Evolutionary conservation across 306 rosid species (phyloP).

Genomic region (Hylodesmum podocarpum): DNA sequence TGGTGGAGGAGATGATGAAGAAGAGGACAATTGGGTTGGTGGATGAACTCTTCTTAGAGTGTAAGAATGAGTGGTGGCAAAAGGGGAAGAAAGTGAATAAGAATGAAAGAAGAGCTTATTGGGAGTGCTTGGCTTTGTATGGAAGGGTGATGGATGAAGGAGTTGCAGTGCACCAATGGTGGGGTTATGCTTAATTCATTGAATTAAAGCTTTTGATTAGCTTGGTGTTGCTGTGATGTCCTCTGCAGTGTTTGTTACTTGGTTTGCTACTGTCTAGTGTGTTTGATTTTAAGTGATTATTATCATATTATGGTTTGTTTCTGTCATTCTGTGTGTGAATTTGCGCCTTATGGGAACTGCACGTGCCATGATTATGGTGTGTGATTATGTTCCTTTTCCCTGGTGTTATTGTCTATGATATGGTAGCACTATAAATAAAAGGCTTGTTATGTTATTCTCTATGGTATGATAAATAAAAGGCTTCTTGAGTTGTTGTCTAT

Average conservation of each 20-base stretch:
- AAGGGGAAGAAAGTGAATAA: constrained; percentile 26
- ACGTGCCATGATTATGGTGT: neutral
- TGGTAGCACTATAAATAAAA: constrained; percentile 6
- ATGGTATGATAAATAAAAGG: constrained; percentile 8
- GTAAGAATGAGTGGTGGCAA: constrained; percentile 67
- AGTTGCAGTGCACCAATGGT: constrained; percentile 78
- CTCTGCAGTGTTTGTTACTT: neutral
- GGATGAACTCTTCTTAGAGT: constrained; percentile 73
- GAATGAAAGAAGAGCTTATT: constrained; percentile 58
- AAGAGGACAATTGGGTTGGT: constrained; percentile 49
- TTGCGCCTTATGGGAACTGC: neutral
- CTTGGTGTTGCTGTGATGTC: neutral
- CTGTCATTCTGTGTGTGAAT: neutral
- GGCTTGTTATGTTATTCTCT: neutral
- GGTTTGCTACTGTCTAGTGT: neutral
- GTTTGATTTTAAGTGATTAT: neutral
- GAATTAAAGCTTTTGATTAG: neutral
- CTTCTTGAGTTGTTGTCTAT: neutral
- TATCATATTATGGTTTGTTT: too few species aligned
- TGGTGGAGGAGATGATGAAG: constrained; percentile 56
- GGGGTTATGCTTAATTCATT: constrained; percentile 31
- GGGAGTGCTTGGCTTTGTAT: constrained; percentile 72
- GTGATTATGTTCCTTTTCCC: neutral
- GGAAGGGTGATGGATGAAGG: constrained; percentile 69
- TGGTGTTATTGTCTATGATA: neutral